Base-by-base conservation (phyloP, 495 filamentous ascomycete genomes). In the Sporormia fimetaria region DNA sequence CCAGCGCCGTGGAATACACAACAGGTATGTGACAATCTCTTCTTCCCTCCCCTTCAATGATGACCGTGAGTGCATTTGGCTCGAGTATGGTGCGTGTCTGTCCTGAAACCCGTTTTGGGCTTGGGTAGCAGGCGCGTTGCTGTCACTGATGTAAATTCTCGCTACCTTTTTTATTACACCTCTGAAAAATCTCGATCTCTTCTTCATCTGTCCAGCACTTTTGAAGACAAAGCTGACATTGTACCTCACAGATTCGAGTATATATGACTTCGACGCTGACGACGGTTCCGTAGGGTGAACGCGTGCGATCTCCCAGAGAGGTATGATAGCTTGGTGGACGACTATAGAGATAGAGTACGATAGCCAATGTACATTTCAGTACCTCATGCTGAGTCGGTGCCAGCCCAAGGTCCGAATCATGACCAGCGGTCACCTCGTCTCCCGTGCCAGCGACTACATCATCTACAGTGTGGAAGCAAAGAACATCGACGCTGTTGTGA, bases 1-100 rank as follows among this genome's bases (percentile, higher is more conserved):
- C 15, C 25, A 26, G 4, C 26, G 21, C 7, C 2, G 20, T 32
- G 4, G 16, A 7, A 20, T 21, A 11, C 1, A 16, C 16, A 16
- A 15, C 15, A 40, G 31, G 44, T 49, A 51, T 32, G 44, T 43
- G 24, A 15, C 10, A 49, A 34, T 51, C 47, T 41, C 51, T 37
- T 29, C 42, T 47, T 38, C 35, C 49, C 49, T 54, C 51, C 38
- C 33, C 34, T 33, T 28, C 43, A 49, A 87, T 88, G 87, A 94
- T 95, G 87, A 95, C 85, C 28, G 83, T 84, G 87, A 95, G 87
- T 83, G 87, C 87, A 95, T 95, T 95, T 95, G 87, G 87, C 87
- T 95, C 83, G 86, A 95, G 86, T 70, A 92, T 83, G 74, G 71
- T 62, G 69, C 53, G 42, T 44, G 52, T 55, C 41, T 27, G 35